Conservation (phyloP, 331 rosid genomes). For the Cydonia oblonga region DNA sequence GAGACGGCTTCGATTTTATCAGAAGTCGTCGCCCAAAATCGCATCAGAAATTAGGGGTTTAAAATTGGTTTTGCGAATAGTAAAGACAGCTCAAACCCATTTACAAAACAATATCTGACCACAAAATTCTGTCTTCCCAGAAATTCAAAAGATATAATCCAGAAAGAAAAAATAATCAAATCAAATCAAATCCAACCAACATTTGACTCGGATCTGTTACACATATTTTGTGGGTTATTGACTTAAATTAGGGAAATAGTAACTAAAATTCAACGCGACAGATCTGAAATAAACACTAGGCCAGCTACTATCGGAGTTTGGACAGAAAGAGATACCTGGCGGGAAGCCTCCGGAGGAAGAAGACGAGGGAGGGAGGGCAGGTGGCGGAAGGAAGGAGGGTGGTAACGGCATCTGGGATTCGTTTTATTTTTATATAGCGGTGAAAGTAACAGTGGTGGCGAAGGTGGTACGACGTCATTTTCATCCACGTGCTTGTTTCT, state of each 20-base stretch:
- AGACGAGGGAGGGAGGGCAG: constrained; percentile 5
- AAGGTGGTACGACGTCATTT: neutral
- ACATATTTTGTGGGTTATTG: neutral
- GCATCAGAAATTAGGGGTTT: neutral
- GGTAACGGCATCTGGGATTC: neutral
- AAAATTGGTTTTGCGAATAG: neutral
- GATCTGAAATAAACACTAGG: constrained; percentile 13
- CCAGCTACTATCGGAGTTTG: neutral
- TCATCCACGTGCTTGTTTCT: neutral
- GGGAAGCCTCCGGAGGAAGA: neutral
- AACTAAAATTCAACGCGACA: neutral
- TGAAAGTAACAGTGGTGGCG: neutral
- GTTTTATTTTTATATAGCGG: constrained; percentile 11
- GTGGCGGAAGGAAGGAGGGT: constrained; percentile 19
- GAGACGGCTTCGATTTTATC: neutral
- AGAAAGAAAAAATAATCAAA: too few relatives aligned
- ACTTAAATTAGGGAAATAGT: neutral
- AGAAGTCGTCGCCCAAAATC: neutral
- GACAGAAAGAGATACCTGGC: constrained; percentile 18
- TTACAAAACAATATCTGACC: neutral
- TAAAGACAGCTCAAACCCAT: neutral
- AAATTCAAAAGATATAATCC: neutral
- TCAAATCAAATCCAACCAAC: neutral
- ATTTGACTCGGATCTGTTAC: constrained; percentile 16
- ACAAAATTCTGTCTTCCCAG: neutral